Percentiles rank a stretch among this genome's conserved stretches.
Evolutionary conservation across 2,329 filamentous ascomycete species (phyloP).

Genomic region (Westerdykella ornata): DNA sequence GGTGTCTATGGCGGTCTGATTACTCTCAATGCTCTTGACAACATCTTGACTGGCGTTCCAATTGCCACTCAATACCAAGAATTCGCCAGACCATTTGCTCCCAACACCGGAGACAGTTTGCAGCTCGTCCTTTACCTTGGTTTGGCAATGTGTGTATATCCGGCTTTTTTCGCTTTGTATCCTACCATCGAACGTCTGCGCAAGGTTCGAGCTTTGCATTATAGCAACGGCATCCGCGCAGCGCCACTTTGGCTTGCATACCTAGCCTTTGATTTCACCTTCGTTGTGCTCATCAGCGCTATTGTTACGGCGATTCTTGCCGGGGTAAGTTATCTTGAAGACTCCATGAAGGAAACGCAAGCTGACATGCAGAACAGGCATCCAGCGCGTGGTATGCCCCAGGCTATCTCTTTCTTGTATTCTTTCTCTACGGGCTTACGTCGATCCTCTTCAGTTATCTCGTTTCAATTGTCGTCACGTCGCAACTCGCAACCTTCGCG

Average conservation of each 20-base stretch:
- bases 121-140: conserved; percentile 78
- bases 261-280: conserved; percentile 68
- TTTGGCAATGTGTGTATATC: conserved; percentile 69
- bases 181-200: conserved; percentile 75
- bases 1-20: conserved; percentile 62
- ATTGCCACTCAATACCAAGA: conserved; percentile 66
- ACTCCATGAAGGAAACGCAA: not conserved
- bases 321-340: conserved; percentile 31
- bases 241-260: conserved; percentile 83
- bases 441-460: conserved; percentile 73
- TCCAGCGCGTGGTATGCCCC: conserved; percentile 68
- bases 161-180: conserved; percentile 83
- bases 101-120: conserved; percentile 63
- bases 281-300: conserved; percentile 61
- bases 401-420: conserved; percentile 73
- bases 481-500: conserved; percentile 77
- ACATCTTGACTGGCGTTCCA: conserved; percentile 60
- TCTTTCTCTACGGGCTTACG: conserved; percentile 73
- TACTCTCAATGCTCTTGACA: conserved; percentile 84
- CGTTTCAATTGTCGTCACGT: conserved; percentile 70
- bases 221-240: conserved; percentile 81
- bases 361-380: conserved; percentile 19
- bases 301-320: conserved; percentile 64
- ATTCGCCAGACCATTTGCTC: conserved; percentile 68
- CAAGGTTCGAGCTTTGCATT: conserved; percentile 77